Evolutionary conservation across 2,329 filamentous ascomycete genomes (phyloP).

Genomic region (Neofusicoccum cordaticola): DNA sequence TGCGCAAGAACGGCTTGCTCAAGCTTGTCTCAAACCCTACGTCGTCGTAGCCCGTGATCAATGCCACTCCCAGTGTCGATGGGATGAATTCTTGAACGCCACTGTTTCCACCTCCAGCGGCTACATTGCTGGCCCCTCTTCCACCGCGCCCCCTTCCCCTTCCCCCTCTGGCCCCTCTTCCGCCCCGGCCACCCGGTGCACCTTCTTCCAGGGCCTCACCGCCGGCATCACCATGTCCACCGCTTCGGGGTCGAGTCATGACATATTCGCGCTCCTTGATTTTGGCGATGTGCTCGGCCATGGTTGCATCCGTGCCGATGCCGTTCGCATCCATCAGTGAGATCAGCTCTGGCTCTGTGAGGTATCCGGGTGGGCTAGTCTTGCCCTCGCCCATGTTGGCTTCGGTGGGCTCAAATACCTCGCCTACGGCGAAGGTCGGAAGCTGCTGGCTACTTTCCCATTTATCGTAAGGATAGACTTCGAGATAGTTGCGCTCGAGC

Average conservation of each 20-base stretch:
- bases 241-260: slow-evolving; percentile 56
- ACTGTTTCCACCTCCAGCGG: slow-evolving; percentile 40
- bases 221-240: slow-evolving; percentile 33
- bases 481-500: slow-evolving; percentile 84
- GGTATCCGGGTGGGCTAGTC: slow-evolving; percentile 76
- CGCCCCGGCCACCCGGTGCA: slow-evolving; percentile 33
- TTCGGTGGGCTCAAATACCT: slow-evolving; percentile 82
- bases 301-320: slow-evolving; percentile 96
- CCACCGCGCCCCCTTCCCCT: slow-evolving; percentile 27
- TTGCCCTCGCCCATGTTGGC: slow-evolving; percentile 89
- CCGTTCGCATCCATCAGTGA: slow-evolving; percentile 97
- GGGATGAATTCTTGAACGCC: slow-evolving; percentile 84
- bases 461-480: slow-evolving; percentile 94
- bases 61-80: slow-evolving; percentile 82
- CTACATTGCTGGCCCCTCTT: slow-evolving; percentile 20
- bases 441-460: slow-evolving; percentile 87
- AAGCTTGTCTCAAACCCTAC: slow-evolving; percentile 91
- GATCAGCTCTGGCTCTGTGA: slow-evolving; percentile 94
- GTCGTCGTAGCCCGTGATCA: slow-evolving; percentile 91
- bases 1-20: slow-evolving; percentile 91
- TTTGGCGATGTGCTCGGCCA: slow-evolving; percentile 97
- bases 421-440: slow-evolving; percentile 74
- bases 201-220: slow-evolving; percentile 35
- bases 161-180: slow-evolving; percentile 33
- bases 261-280: slow-evolving; percentile 91